These are phyloP conservation scores for Phaeomoniella chlamydospora DNA, from an alignment of 2,329 filamentous ascomycete genomes.

Conservation along the genomic window DNA sequence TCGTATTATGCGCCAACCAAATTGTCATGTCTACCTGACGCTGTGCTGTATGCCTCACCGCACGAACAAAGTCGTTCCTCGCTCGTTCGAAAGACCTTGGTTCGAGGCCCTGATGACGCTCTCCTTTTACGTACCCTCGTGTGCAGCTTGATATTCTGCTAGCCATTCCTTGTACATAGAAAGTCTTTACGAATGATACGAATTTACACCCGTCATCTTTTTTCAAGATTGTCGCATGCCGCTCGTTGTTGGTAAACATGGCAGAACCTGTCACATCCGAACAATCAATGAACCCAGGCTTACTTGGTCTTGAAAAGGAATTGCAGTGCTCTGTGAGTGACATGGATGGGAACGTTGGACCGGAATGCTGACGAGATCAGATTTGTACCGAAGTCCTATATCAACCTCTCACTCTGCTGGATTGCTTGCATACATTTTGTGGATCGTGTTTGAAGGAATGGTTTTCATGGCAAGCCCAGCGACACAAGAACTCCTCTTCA, in stretches of 20 bases:
- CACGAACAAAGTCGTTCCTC: no score
- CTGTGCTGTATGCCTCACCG: no score
- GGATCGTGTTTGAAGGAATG: constrained; percentile 91
- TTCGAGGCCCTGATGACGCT: no score
- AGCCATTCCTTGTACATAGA: no score
- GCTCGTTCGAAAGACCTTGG: no score
- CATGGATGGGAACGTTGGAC: not conserved
- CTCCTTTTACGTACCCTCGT: no score
- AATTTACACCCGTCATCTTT: no score
- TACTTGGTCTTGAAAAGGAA: constrained; percentile 74
- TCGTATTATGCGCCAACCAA: no score
- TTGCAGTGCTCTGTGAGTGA: constrained; percentile 78
- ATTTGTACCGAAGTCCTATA: constrained; percentile 95
- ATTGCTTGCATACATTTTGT: constrained; percentile 93
- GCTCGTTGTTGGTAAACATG: not conserved
- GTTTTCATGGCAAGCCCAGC: constrained; percentile 68
- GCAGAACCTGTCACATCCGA: not conserved
- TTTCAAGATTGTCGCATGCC: no score
- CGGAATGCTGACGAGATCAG: constrained; percentile 28
- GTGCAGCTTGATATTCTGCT: no score
- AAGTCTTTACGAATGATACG: no score
- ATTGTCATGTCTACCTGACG: no score
- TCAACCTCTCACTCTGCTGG: constrained; percentile 78
- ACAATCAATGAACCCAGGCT: constrained; percentile 13
- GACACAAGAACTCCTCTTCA: constrained; percentile 29